Evolutionary conservation across 495 filamentous ascomycete species (phyloP).

Genomic region (Parmelia sp.): DNA sequence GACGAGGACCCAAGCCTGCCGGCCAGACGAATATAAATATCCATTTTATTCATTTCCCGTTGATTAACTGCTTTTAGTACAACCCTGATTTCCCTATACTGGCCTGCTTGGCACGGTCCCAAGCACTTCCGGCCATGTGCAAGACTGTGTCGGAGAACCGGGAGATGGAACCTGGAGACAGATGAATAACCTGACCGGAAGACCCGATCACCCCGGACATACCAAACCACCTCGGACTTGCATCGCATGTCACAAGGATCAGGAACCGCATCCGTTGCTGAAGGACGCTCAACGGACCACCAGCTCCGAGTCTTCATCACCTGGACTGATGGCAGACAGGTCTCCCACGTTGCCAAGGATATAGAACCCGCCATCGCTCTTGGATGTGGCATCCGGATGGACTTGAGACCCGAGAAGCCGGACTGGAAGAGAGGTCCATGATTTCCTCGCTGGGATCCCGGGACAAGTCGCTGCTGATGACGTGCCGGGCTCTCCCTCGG

Average conservation of each 20-base stretch:
- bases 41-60: neutral
- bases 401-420: neutral
- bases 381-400: neutral
- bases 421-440: neutral
- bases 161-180: too few relatives aligned
- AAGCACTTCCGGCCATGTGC: neutral
- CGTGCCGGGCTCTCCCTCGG: too few relatives aligned
- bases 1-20: too few relatives aligned
- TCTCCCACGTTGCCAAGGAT: neutral
- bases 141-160: neutral
- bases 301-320: neutral
- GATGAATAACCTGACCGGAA: too few relatives aligned
- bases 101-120: neutral
- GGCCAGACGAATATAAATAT: neutral
- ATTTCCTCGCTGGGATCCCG: neutral
- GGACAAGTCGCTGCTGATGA: too few relatives aligned
- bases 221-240: too few relatives aligned
- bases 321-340: neutral
- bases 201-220: neutral
- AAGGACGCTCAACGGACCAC: neutral
- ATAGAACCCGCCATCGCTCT: neutral
- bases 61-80: neutral
- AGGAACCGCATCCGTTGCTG: neutral
- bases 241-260: neutral
- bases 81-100: neutral